Evolutionary conservation across 768 basidiomycete species (phyloP).

Genomic region (Lactarius evosmus): DNA sequence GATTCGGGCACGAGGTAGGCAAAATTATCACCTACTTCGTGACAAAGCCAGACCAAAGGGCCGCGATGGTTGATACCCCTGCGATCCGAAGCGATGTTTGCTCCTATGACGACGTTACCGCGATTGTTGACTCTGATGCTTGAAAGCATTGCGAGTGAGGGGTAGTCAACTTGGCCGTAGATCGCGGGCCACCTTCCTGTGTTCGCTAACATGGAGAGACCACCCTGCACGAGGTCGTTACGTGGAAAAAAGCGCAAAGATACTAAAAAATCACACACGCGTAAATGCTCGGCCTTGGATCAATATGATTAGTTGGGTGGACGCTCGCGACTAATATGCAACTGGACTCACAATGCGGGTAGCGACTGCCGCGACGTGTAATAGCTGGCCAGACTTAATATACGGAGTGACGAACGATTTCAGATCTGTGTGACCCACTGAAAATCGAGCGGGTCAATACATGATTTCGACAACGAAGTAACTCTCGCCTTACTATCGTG

Average conservation of each 20-base stretch:
- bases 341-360: conserved; percentile 12
- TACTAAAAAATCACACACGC: not conserved
- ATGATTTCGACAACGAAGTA: not conserved
- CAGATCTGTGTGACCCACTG: conserved; percentile 6
- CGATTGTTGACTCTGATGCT: conserved; percentile 14
- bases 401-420: conserved; percentile 16
- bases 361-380: conserved; percentile 13
- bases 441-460: not conserved
- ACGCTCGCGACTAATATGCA: not conserved
- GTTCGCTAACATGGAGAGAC: conserved; percentile 13
- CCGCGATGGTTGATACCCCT: conserved; percentile 11
- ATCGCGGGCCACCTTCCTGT: conserved; percentile 16
- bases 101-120: conserved; percentile 15
- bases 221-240: not conserved
- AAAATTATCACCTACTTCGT: conserved; percentile 8
- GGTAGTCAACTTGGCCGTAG: conserved; percentile 10
- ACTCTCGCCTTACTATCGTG: not conserved
- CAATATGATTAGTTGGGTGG: too few species aligned
- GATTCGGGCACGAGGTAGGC: not conserved
- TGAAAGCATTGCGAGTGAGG: conserved; percentile 12
- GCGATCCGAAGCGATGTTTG: conserved; percentile 9
- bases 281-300: conserved; percentile 13
- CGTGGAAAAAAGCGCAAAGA: not conserved
- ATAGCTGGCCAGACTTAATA: conserved; percentile 6
- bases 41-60: conserved; percentile 19